Conservation (phyloP, 1,284 basidiomycete genomes). For the Rugosomyces carneus region DNA sequence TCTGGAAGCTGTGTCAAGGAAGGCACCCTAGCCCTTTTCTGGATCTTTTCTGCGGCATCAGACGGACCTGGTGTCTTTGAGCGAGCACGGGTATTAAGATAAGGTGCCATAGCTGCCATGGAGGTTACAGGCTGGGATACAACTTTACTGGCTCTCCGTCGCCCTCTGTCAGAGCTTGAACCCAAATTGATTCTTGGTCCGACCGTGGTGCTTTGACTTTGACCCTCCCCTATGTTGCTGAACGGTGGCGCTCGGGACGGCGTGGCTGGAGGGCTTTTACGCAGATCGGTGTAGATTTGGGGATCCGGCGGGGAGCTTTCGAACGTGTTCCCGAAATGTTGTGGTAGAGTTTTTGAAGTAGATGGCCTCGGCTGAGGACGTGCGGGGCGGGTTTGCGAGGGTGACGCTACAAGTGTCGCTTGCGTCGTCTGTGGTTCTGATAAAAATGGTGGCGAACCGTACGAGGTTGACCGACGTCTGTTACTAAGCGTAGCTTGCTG, state of each 20-base stretch:
- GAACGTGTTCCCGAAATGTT: not conserved
- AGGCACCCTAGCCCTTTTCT: not conserved
- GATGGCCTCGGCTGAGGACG: not conserved
- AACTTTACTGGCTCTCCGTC: constrained; percentile 6
- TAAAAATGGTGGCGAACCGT: not conserved
- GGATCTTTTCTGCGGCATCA: not conserved
- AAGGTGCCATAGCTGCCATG: constrained; percentile 11
- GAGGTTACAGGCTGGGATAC: not conserved
- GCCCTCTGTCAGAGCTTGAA: not conserved
- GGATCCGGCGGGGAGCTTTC: not conserved
- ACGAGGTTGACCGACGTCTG: not conserved
- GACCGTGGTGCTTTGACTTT: not conserved
- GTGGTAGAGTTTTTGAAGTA: not conserved
- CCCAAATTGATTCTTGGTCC: not conserved
- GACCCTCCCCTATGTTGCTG: not conserved
- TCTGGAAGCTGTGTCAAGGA: constrained; percentile 2
- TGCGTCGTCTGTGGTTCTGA: constrained; percentile 13
- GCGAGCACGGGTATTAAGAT: constrained; percentile 17
- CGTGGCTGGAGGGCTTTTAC: not conserved
- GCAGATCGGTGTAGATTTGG: not conserved
- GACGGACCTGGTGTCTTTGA: constrained; percentile 18
- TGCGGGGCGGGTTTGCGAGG: not conserved
- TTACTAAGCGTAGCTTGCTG: not conserved
- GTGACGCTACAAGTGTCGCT: constrained; percentile 12
- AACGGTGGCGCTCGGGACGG: not conserved